Percentiles rank a stretch among this genome's conserved stretches.
Conservation (phyloP, 257 asterid species). For the Haberlea rhodopensis region DNA sequence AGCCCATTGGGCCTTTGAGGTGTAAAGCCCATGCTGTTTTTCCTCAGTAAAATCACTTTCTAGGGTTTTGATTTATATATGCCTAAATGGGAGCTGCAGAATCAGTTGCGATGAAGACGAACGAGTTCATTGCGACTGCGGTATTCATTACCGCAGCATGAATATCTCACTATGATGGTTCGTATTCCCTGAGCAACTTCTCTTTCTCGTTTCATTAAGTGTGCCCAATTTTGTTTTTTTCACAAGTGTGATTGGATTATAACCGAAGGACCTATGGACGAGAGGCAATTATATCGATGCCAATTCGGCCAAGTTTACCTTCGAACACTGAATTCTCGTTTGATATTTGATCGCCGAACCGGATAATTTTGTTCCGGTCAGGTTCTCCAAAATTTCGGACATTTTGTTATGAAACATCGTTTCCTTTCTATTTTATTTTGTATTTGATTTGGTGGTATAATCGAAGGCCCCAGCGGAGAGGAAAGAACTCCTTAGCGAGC, state of each 20-base stretch:
- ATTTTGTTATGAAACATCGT: no score
- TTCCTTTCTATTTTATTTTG: neutral
- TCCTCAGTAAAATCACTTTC: no score
- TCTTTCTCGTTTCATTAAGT: neutral
- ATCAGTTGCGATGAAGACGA: slow-evolving; percentile 38
- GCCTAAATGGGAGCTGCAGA: neutral
- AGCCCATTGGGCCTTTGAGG: neutral
- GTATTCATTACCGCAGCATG: slow-evolving; percentile 42
- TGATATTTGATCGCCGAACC: slow-evolving; percentile 51
- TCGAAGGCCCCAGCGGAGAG: slow-evolving; percentile 97
- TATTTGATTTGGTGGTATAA: neutral
- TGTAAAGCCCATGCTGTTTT: neutral
- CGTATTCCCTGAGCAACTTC: slow-evolving; percentile 85
- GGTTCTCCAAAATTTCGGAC: slow-evolving; percentile 36
- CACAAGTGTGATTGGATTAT: neutral
- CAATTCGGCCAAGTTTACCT: slow-evolving; percentile 80
- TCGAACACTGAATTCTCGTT: slow-evolving; percentile 42
- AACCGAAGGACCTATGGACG: slow-evolving; percentile 83
- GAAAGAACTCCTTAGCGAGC: slow-evolving; percentile 40
- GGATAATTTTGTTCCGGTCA: slow-evolving; percentile 30
- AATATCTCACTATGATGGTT: slow-evolving; percentile 45
- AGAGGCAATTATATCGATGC: slow-evolving; percentile 49
- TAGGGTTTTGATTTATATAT: neutral
- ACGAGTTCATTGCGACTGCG: slow-evolving; percentile 26
- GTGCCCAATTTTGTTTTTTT: neutral